These are phyloP conservation scores for Phytophthora melonis DNA, from an alignment of 352 stramenopile species.

Conservation along the genomic window DNA sequence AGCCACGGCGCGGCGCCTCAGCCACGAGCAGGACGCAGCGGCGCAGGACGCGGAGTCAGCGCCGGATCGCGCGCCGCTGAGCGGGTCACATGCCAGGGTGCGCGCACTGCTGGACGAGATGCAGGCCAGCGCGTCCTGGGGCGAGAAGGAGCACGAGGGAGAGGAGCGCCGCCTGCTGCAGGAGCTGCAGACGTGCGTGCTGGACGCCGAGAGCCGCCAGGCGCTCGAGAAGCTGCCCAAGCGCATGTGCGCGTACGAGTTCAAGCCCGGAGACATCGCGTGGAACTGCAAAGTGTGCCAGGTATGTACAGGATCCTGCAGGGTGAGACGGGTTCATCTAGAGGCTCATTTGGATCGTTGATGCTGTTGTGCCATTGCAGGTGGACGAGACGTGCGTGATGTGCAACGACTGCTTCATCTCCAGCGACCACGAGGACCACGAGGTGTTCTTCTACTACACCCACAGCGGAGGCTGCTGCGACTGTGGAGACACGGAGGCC, in stretches of 20 bases:
- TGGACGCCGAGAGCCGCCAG: conserved; percentile 56
- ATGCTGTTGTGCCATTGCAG: conserved; percentile 55
- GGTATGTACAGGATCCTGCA: conserved; percentile 30
- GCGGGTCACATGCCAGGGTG: conserved; percentile 36
- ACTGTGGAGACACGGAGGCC: conserved; percentile 97
- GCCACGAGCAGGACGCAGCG: conserved; percentile 14
- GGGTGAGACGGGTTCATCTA: neutral
- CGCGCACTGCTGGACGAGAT: conserved; percentile 67
- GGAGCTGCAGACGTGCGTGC: conserved; percentile 64
- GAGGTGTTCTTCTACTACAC: conserved; percentile 96
- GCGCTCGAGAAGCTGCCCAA: conserved; percentile 77
- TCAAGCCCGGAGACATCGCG: conserved; percentile 97
- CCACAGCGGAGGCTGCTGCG: conserved; percentile 96
- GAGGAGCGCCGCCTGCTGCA: conserved; percentile 57
- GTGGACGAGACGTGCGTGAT: conserved; percentile 96
- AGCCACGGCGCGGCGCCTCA: conserved; percentile 7
- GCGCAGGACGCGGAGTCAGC: conserved; percentile 7
- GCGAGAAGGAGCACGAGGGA: conserved; percentile 66
- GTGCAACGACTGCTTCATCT: conserved; percentile 98
- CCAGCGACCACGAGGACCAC: conserved; percentile 93
- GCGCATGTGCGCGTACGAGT: conserved; percentile 94
- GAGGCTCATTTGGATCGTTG: conserved; percentile 29
- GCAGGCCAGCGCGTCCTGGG: conserved; percentile 52
- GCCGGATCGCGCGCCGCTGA: conserved; percentile 7
- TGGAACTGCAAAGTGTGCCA: conserved; percentile 96